phyloP scores from a whole-genome alignment of 2,329 filamentous ascomycete species.

The Ceratocystis papillata region DNA sequence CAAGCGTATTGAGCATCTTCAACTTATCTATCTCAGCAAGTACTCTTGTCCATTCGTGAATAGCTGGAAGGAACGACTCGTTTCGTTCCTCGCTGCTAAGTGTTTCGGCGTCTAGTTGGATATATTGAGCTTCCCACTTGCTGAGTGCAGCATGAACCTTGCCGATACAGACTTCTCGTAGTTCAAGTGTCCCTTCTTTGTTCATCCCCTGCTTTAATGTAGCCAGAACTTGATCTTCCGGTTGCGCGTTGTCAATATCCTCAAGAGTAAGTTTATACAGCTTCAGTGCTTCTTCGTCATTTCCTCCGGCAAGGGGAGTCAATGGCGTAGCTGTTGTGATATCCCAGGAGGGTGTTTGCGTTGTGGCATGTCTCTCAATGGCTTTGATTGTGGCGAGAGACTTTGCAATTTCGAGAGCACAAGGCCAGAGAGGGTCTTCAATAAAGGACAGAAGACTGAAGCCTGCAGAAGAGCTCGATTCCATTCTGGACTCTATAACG shows the following conservation, averaged over 20 bases:
- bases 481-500: slow-evolving; percentile 58
- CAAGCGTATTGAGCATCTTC: slow-evolving; percentile 5
- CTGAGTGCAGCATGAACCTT: slow-evolving; percentile 27
- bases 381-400: slow-evolving; percentile 35
- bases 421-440: slow-evolving; percentile 47
- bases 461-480: slow-evolving; percentile 49
- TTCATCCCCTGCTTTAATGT: neutral
- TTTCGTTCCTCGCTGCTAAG: slow-evolving; percentile 44
- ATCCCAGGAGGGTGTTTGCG: slow-evolving; percentile 5
- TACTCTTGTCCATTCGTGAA: slow-evolving; percentile 58
- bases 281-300: neutral
- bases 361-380: slow-evolving; percentile 32
- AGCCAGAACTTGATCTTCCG: neutral
- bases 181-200: neutral
- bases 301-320: neutral
- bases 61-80: slow-evolving; percentile 57
- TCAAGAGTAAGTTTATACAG: slow-evolving; percentile 10
- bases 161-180: neutral
- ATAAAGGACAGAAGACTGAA: slow-evolving; percentile 71
- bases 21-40: slow-evolving; percentile 50
- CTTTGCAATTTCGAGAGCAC: slow-evolving; percentile 39
- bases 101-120: slow-evolving; percentile 39
- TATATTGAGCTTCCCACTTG: slow-evolving; percentile 41
- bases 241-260: slow-evolving; percentile 1
- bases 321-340: neutral